phyloP scores from a whole-genome alignment of 495 filamentous ascomycete species.

The Neurospora sp. region DNA sequence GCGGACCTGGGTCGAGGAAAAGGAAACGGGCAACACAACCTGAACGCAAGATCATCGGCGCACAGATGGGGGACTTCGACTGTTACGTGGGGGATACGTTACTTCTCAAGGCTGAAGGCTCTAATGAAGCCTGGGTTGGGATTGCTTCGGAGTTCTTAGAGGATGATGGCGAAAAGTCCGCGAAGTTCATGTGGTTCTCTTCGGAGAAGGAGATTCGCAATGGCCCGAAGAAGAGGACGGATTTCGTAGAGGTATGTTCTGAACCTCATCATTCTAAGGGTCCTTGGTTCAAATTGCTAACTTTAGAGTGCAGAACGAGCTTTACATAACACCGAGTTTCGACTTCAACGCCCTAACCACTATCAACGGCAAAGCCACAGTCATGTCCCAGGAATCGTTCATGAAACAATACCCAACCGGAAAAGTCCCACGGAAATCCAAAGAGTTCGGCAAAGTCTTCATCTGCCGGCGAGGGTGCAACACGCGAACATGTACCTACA shows the following conservation, averaged over 20 bases:
- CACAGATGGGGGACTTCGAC: conserved; percentile 75
- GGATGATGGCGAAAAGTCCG: conserved; percentile 53
- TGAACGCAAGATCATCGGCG: conserved; percentile 55
- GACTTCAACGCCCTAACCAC: conserved; percentile 79
- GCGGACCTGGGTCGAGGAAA: conserved; percentile 17
- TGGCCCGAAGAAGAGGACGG: conserved; percentile 69
- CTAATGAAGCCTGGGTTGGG: conserved; percentile 80
- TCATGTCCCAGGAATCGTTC: conserved; percentile 65
- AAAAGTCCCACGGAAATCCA: conserved; percentile 58
- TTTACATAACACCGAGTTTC: conserved; percentile 78
- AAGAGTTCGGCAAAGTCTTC: conserved; percentile 79
- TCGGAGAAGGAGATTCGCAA: conserved; percentile 79
- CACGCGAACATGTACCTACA: conserved; percentile 79
- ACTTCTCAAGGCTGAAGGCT: conserved; percentile 69
- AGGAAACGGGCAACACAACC: conserved; percentile 23
- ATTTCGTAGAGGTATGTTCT: conserved; percentile 54
- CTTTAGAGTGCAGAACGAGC: conserved; percentile 52
- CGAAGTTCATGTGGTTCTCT: conserved; percentile 83
- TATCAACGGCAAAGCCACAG: conserved; percentile 76
- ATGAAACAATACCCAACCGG: conserved; percentile 61
- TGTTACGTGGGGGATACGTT: conserved; percentile 73
- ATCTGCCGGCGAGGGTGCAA: conserved; percentile 85
- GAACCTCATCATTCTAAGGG: neutral
- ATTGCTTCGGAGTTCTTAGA: conserved; percentile 72
- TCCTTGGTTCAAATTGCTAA: conserved; percentile 1